Evolutionary conservation across 2,329 filamentous ascomycete species (phyloP), one percentile per base, ranked within the genome.

Genomic region (Alternaria metachromatica): DNA sequence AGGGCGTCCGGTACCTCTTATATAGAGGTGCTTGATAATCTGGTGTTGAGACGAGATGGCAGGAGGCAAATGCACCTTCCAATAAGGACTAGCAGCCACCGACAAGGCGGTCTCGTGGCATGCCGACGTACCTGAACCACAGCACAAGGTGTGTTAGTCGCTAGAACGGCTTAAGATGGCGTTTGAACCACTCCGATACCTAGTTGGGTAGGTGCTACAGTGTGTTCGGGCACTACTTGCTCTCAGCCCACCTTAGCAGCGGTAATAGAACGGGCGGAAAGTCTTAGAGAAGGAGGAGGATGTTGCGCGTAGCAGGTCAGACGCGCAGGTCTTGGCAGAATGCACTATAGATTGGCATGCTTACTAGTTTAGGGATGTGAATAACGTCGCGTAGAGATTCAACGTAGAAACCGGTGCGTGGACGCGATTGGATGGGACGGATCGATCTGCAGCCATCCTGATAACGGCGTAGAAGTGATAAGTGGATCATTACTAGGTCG

Each of bases 341-440:
- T 61, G 76, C 72, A 68, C 49, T 61, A 63, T 58, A 77, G 68
- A 76, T 76, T 76, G 70, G 68, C 55, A 30, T 66, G 65, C 74
- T 78, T 78, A 76, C 75, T 73, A 58, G 58, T 68, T 72, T 76
- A 75, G 73, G 74, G 71, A 74, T 76, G 67, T 74, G 68, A 57
- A 65, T 65, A 71, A 65, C 43, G 53, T 63, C 56, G 61, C 53
- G 58, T 59, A 60, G 60, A 63, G 53, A 57, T 55, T 70, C 60
- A 67, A 64, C 53, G 51, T 69, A 62, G 58, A 65, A 65, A 60
- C 50, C 65, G 25, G 33, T 54, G 43, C 53, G 58, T 55, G 45
- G 46, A 57, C 58, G 64, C 55, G 64, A 72, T 71, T 68, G 66
- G 64, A 55, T 56, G 58, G 64, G 62, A 51, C 57, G 28, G 21